Base-by-base conservation (phyloP, 768 basidiomycete species). In the Tylopilus vinaceipallidus region DNA sequence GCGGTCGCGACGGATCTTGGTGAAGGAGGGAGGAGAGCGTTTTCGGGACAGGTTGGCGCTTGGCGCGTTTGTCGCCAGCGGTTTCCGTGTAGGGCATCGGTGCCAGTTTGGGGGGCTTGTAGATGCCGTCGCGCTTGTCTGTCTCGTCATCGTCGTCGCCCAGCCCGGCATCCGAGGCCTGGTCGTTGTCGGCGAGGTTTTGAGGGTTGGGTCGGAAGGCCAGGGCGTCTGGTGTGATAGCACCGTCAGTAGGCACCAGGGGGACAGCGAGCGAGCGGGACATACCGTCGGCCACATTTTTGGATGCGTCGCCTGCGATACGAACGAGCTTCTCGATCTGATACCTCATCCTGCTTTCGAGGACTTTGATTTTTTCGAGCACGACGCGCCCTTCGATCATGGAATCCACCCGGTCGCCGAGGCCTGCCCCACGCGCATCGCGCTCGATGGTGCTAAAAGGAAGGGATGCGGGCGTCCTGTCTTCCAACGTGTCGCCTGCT, bases 281-380 rank as follows among this genome's bases (percentile, higher is more conserved):
- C 76, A 50, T 59, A 90, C 91, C 92, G 53, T 91, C 82, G 6
- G 74, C 68, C 13, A 74, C 68, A 29, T 72, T 64, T 41, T 68
- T 59, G 0, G 71, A 68, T 16, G 76, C 71, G 57, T 88, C 84
- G 49, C 86, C 82, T 1, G 91, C 86, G 6, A 89, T 69, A 52
- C 81, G 79, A 23, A 95, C 80, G 16, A 99, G 80, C 65, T 98
- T 98, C 57, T 98, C 93, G 59, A 99, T 91, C 66, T 98, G 97
- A 67, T 99, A 98, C 41, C 80, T 82, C 79, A 99, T 88, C 62
- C 89, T 84, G 45, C 76, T 75, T 68, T 98, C 95, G 20, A 99
- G 76, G 0, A 82, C 77, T 51, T 86, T 86, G 41, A 88, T 77
- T 71, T 97, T 98, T 64, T 99, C 97, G 38, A 98, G 78, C 9